Base-by-base conservation (phyloP, 257 asterid species). In the Osmanthus fragrans region DNA sequence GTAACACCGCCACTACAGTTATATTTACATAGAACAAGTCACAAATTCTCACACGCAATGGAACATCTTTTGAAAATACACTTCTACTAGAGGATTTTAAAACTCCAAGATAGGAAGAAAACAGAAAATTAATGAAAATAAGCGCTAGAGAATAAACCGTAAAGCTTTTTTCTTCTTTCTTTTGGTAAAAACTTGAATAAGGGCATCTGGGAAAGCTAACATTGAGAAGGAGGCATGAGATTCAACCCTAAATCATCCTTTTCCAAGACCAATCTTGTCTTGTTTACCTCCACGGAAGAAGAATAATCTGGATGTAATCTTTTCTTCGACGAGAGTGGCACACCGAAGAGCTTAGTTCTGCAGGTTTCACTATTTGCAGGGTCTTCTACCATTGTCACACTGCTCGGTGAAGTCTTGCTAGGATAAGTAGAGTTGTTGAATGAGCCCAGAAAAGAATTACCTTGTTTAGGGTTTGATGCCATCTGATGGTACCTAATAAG, bases 321-420 rank as follows among this genome's bases (percentile, higher is more conserved):
- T 74, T 92, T 94, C 94, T 92, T 94, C 0, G 97, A 89, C 81
- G 74, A 80, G 75, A 94, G 79, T 23, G 97, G 82, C 73, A 94
- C 98, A 0, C 98, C 98, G 30, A 94, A 94, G 16, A 94, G 88
- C 76, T 89, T 94, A 2, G 97, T 89, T 54, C 85, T 84, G 67
- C 34, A 30, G 30, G 39, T 42, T 21, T 84, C 84, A 7, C 79
- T 63, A 6, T 42, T 42, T 42, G 18, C 51, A 12, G 18, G 51
- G 18, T 90, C 90, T 63, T 87, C 88, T 34, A 84, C 51, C 54
- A 89, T 60, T 3, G 97, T 88, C 36, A 87, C 85, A 66, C 87
- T 81, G 85, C 89, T 82, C 70, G 85, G 91, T 19, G 83, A 74
- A 37, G 49, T 84, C 82, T 83, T 84, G 80, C 83, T 73, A 1